phyloP scores from a whole-genome alignment of 441 rosid genomes.

The Adansonia grandidieri region DNA sequence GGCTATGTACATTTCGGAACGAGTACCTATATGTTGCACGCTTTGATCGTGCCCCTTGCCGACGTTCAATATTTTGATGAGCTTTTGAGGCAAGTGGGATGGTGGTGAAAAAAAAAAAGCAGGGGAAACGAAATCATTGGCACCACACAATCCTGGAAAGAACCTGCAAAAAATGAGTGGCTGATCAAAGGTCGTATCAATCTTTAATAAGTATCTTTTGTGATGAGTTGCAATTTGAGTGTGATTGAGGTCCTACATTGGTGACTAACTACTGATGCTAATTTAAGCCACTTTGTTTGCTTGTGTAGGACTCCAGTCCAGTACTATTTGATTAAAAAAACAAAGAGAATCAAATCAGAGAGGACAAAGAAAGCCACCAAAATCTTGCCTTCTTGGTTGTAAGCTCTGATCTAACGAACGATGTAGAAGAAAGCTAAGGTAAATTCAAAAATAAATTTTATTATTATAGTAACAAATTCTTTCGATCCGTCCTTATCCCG shows the following conservation, averaged over 20 bases:
- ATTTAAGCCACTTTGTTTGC: slow-evolving; percentile 44
- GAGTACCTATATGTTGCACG: background rate
- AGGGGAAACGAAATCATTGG: slow-evolving; percentile 9
- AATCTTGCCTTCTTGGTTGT: slow-evolving; percentile 17
- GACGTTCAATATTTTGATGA: background rate
- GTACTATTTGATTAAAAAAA: background rate
- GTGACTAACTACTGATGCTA: slow-evolving; percentile 33
- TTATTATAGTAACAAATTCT: background rate
- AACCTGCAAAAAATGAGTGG: slow-evolving; percentile 25
- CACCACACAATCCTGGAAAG: slow-evolving; percentile 28
- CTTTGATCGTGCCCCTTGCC: background rate
- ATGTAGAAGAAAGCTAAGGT: background rate
- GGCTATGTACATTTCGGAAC: background rate
- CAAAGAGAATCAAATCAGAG: slow-evolving; percentile 14
- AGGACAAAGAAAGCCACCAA: slow-evolving; percentile 38
- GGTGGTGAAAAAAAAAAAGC: background rate
- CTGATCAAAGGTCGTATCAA: slow-evolving; percentile 52
- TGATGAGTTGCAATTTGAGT: slow-evolving; percentile 35
- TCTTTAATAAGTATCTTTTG: slow-evolving; percentile 29
- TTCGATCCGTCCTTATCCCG: background rate
- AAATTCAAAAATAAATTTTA: background rate
- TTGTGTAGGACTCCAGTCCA: slow-evolving; percentile 35
- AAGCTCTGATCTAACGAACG: background rate
- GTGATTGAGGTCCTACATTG: slow-evolving; percentile 41
- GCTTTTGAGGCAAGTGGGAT: too few relatives aligned